Evolutionary conservation across 495 filamentous ascomycete species (phyloP), one percentile per base, ranked within the genome.

Genomic region (Podospora anserina): DNA sequence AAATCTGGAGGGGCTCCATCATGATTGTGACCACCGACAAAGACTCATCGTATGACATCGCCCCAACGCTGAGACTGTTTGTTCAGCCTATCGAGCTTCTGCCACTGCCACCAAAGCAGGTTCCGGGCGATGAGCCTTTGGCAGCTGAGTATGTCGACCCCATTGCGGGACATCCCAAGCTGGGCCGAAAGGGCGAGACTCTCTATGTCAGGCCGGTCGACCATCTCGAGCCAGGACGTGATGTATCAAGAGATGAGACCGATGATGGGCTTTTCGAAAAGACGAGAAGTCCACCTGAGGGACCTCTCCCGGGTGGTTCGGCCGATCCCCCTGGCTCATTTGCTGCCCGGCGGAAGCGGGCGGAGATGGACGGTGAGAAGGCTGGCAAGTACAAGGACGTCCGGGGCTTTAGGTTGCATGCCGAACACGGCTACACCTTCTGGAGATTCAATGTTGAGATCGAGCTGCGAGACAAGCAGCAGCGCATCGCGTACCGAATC

Each of bases 381-480:
- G 78, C 85, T 5, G 88, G 87, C n/a, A 88, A 89, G 74, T 91
- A 89, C 69, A 89, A 88, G 69, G 93, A 97, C 69, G 84, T 97
- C 11, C 80, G 87, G 59, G 95, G 90, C n/a, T 84, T 90, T 71
- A 87, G 93, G 32, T 82, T 99, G 6, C 93, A 97, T 73, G 86
- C 88, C 6, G 94, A 96, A 75, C 85, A 89, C 65, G 94, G 94
- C 62, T 88, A 91, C 64, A 99, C 96, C 2, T 99, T 98, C 82
- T 98, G 95, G 95, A 84, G 91, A 69, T 99, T 98, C 83, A 95
- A 90, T 72, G 82, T 99, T 58, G 95, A 97, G 77, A 85, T 99
- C 39, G 95, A 98, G 78, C 86, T 98, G 28, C 82, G 86, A 32
- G 78, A 88, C 18, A 83, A 83, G 61, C 90, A 97, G 74, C 85